A percentile compares a stretch with the other conserved stretches of the same genome.
Conservation (phyloP, 2,329 filamentous ascomycete genomes). For the Aspergillus eucalypticola region DNA sequence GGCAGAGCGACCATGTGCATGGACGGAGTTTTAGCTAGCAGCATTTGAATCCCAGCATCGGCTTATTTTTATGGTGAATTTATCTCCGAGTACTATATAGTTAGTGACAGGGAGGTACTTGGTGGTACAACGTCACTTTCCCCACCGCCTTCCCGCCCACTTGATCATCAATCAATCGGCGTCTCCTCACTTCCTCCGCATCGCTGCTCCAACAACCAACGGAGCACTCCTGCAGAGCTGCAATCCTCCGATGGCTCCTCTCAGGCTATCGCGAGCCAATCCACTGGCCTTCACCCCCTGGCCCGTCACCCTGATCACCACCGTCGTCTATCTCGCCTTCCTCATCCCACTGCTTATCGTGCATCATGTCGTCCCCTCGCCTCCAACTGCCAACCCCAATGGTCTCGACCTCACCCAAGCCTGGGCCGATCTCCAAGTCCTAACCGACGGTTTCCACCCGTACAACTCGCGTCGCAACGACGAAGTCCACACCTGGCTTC, state of each 20-base stretch:
- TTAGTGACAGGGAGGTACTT: no score
- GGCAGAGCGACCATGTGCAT: not conserved
- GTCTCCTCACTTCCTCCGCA: not conserved
- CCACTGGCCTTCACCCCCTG: constrained; percentile 73
- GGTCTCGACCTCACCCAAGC: constrained; percentile 82
- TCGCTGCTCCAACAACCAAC: not conserved
- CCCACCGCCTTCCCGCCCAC: not conserved
- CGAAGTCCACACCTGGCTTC: constrained; percentile 71
- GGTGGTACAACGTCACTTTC: not conserved
- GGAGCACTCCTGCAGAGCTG: constrained; percentile 9
- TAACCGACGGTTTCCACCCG: constrained; percentile 78
- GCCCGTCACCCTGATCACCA: constrained; percentile 79
- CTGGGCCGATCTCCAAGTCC: constrained; percentile 76
- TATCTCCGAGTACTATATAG: not conserved
- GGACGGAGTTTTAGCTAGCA: not conserved
- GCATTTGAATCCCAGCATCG: not conserved
- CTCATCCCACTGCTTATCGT: constrained; percentile 70
- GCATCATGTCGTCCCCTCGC: constrained; percentile 72
- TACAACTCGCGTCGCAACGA: constrained; percentile 88
- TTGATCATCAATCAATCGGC: no score
- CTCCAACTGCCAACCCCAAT: constrained; percentile 57
- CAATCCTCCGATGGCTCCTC: constrained; percentile 34
- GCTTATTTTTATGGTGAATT: not conserved
- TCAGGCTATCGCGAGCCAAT: constrained; percentile 36
- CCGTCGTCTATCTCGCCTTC: constrained; percentile 74